A percentile compares a stretch with the other conserved stretches of the same genome.
phyloP scores from a whole-genome alignment of 176 grass and related monocot species.

The Saccharum spontaneum region DNA sequence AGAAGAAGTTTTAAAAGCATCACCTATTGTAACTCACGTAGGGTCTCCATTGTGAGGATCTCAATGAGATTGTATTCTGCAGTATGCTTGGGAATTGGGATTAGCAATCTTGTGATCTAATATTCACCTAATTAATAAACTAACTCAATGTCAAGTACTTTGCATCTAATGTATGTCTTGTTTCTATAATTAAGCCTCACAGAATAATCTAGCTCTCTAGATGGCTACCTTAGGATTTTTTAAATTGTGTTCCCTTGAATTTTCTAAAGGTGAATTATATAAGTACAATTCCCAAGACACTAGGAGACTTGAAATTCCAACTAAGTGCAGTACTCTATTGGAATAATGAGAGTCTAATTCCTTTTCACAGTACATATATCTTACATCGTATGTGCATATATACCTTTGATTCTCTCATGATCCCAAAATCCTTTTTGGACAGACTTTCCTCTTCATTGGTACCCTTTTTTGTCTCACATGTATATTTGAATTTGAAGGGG shows the following conservation, averaged over 20 bases:
- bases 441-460: slow-evolving; percentile 22
- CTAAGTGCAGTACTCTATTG: slow-evolving; percentile 43
- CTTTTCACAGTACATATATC: slow-evolving; percentile 59
- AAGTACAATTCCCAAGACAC: slow-evolving; percentile 61
- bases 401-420: slow-evolving; percentile 71
- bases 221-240: slow-evolving; percentile 41
- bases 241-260: slow-evolving; percentile 55
- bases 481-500: not conserved
- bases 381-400: slow-evolving; percentile 63
- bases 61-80: slow-evolving; percentile 41
- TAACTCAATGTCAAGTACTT: slow-evolving; percentile 13
- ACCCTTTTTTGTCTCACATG: slow-evolving; percentile 14
- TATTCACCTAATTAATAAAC: slow-evolving; percentile 29
- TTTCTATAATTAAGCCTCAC: slow-evolving; percentile 37
- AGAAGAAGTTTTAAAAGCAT: slow-evolving; percentile 45
- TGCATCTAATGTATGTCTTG: slow-evolving; percentile 46
- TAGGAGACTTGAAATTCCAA: slow-evolving; percentile 53
- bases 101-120: slow-evolving; percentile 40
- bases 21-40: slow-evolving; percentile 34
- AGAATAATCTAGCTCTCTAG: slow-evolving; percentile 36
- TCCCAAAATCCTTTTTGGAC: slow-evolving; percentile 63
- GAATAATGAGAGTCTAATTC: slow-evolving; percentile 58
- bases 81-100: slow-evolving; percentile 57
- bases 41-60: slow-evolving; percentile 46
- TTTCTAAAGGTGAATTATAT: slow-evolving; percentile 44